These are phyloP conservation scores for Neonectria magnoliae DNA, from an alignment of 2,329 filamentous ascomycete genomes.

Conservation along the genomic window DNA sequence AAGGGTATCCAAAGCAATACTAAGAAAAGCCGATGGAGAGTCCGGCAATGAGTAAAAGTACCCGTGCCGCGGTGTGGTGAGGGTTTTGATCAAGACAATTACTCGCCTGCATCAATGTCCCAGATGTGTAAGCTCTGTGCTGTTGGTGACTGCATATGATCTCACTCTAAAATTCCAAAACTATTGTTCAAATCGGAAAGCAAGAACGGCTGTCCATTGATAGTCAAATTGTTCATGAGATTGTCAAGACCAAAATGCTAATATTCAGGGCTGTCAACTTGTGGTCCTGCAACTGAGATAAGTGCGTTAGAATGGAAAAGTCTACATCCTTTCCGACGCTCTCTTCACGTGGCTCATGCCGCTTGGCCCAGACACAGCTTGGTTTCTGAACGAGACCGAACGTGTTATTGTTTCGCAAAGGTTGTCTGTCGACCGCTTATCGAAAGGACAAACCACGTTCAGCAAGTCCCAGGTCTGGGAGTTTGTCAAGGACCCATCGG, in stretches of 20 bases:
- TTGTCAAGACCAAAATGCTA: not conserved
- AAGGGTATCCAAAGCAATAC: too few species aligned
- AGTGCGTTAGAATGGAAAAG: too few species aligned
- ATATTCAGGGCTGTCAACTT: not conserved
- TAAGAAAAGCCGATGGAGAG: too few species aligned
- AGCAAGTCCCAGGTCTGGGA: constrained; percentile 7
- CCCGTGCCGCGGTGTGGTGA: too few species aligned
- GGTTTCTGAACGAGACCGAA: constrained; percentile 1
- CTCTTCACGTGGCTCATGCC: constrained; percentile 9
- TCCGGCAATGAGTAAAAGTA: too few species aligned
- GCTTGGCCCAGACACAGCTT: not conserved
- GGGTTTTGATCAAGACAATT: too few species aligned
- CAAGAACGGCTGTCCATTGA: not conserved
- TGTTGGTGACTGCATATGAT: not conserved
- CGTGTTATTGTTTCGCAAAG: not conserved
- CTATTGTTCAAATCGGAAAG: not conserved
- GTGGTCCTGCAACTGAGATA: too few species aligned
- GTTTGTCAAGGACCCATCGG: not conserved
- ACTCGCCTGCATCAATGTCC: not conserved
- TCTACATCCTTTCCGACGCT: not conserved
- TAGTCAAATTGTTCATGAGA: not conserved
- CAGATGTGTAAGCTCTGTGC: not conserved
- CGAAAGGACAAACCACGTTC: not conserved
- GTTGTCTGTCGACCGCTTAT: not conserved
- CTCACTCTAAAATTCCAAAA: not conserved